A percentile compares a stretch with the other conserved stretches of the same genome.
These are phyloP conservation scores for Aspergillus conjunctus DNA, from an alignment of 495 filamentous ascomycete species.

Conservation along the genomic window DNA sequence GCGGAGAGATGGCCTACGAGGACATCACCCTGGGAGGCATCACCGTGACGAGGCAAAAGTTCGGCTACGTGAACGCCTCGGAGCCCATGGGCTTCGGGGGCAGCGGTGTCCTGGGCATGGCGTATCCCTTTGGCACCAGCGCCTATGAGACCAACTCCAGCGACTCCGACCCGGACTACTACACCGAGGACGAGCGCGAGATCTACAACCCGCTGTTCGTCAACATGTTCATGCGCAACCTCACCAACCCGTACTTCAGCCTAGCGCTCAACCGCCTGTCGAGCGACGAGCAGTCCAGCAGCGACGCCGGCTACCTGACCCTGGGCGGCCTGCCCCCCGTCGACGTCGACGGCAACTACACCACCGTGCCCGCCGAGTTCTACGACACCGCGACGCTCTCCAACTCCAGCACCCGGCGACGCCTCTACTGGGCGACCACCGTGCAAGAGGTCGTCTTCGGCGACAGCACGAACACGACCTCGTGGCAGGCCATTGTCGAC, in stretches of 20 bases:
- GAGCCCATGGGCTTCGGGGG: constrained; percentile 50
- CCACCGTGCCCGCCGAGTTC: constrained; percentile 29
- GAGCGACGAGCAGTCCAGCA: constrained; percentile 17
- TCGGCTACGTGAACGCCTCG: constrained; percentile 53
- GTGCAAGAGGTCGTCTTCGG: constrained; percentile 26
- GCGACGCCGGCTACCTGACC: constrained; percentile 32
- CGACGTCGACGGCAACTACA: constrained; percentile 20
- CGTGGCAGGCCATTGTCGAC: constrained; percentile 61
- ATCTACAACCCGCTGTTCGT: constrained; percentile 60
- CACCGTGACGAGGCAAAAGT: constrained; percentile 53
- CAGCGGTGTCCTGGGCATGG: constrained; percentile 62
- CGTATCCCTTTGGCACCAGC: constrained; percentile 53
- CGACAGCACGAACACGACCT: constrained; percentile 20
- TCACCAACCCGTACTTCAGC: constrained; percentile 58
- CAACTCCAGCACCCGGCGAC: constrained; percentile 5
- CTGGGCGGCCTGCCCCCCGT: constrained; percentile 33
- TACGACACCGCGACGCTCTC: constrained; percentile 14
- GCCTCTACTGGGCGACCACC: constrained; percentile 34
- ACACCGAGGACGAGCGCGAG: constrained; percentile 29
- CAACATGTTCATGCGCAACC: constrained; percentile 55
- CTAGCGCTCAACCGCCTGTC: constrained; percentile 34
- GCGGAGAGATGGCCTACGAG: constrained; percentile 59
- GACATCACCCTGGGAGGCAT: constrained; percentile 58
- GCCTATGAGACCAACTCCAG: constrained; percentile 33
- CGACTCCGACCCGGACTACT: constrained; percentile 27